Evolutionary conservation across 164 flowering plant genomes (phyloP), one percentile per base, ranked within the genome.

Genomic region (Taxillus chinensis): DNA sequence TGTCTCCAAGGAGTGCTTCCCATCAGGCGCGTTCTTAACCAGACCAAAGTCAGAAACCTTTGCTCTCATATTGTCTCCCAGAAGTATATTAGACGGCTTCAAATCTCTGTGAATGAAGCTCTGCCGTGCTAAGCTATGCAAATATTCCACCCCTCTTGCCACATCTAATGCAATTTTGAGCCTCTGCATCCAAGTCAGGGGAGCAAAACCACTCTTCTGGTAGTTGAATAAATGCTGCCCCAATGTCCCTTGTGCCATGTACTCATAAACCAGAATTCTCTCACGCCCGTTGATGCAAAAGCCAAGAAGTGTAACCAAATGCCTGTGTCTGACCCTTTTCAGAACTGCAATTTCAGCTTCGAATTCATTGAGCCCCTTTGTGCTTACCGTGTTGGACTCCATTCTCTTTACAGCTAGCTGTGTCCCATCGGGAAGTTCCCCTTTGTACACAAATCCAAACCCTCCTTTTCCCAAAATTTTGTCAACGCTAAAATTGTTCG

Each of bases 41-140:
- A 82, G 67, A 27, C 86, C 86, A 58, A 82, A 82, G 63, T 79
- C 83, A 3, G 86, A 68, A 65, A 82, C 86, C 66, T 82, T 82
- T 12, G 83, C 83, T 64, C 83, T 68, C 79, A 82, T 72, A 41
- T 77, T 74, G 64, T 79, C 80, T 6, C 80, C 81, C 39, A 82
- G 74, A 65, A 82, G 78, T 63, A 82, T 67, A 53, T 82, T 82
- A 2, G 86, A 75, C 8, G 86, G 80, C 60, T 82, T 82, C 59
- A 79, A 57, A 66, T 82, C 86, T 51, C 82, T 68, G 45, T 82
- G 86, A 40, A 79, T 82, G 69, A 82, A 82, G 66, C 80, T 79
- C 57, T 78, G 71, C 13, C 77, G 83, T n/a, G 86, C 86, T 61
- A 82, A 69, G 71, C 82, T 68, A 58, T 82, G 86, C 55, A 80